A percentile compares a stretch with the other conserved stretches of the same genome.
Evolutionary conservation across 2,329 filamentous ascomycete species (phyloP).

Genomic region (Monilinia laxa): DNA sequence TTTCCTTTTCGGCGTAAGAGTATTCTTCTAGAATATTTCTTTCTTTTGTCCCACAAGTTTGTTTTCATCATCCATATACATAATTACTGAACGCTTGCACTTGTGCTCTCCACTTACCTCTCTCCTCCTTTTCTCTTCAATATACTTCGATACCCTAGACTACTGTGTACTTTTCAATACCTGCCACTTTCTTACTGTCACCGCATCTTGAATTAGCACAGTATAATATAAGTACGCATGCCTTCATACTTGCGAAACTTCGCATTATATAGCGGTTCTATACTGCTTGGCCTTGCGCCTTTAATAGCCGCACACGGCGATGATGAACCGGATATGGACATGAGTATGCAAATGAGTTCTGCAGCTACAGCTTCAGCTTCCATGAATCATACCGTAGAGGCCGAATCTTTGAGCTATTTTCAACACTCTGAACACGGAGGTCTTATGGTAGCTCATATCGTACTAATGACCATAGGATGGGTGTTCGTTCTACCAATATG

Average conservation of each 20-base stretch:
- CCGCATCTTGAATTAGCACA: not conserved
- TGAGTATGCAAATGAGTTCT: constrained; percentile 19
- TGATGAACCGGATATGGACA: constrained; percentile 38
- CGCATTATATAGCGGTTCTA: constrained; percentile 10
- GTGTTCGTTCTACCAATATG: constrained; percentile 67
- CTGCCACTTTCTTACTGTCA: not conserved
- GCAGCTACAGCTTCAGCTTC: constrained; percentile 15
- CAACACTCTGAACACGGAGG: constrained; percentile 43
- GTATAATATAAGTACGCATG: constrained; percentile 17
- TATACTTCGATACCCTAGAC: not conserved
- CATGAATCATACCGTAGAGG: constrained; percentile 25
- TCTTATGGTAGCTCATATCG: constrained; percentile 58
- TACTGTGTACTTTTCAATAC: not conserved
- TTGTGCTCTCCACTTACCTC: not conserved
- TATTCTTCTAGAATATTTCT: constrained; percentile 8
- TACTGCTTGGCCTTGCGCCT: constrained; percentile 25
- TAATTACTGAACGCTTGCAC: constrained; percentile 8
- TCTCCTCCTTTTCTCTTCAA: not conserved
- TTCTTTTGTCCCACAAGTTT: constrained; percentile 19
- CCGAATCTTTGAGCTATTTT: constrained; percentile 44
- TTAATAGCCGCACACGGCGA: constrained; percentile 25
- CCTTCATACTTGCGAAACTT: constrained; percentile 8
- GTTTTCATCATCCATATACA: constrained; percentile 19
- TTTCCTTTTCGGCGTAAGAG: not conserved
- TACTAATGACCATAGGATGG: constrained; percentile 68